Percentiles rank a stretch among this genome's conserved stretches.
Conservation (phyloP, 2,329 filamentous ascomycete species). For the Fusarium pininemorale region DNA sequence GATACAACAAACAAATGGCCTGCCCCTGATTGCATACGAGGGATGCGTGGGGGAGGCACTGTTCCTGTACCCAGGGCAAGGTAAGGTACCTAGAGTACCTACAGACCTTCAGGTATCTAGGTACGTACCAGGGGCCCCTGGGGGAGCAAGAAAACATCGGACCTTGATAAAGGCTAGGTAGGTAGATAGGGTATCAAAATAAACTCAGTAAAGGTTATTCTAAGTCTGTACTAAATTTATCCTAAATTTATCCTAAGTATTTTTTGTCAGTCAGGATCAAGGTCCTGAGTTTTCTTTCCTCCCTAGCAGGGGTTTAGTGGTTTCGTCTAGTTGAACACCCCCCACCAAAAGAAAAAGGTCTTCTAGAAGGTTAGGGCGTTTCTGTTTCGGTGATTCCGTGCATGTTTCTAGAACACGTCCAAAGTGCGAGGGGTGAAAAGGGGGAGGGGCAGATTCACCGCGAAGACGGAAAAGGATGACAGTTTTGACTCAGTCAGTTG, state of each 20-base stretch:
- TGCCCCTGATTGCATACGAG: slow-evolving; percentile 2
- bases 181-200: too few relatives aligned
- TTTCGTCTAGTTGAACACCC: background rate
- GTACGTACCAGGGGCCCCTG: background rate
- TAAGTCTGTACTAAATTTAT: too few relatives aligned
- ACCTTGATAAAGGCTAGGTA: too few relatives aligned
- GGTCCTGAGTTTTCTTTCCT: too few relatives aligned
- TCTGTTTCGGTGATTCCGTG: slow-evolving; percentile 19
- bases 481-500: slow-evolving; percentile 3
- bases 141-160: too few relatives aligned
- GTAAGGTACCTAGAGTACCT: background rate
- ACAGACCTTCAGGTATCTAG: background rate
- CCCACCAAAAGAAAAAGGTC: background rate
- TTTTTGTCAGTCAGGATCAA: too few relatives aligned
- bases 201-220: too few relatives aligned
- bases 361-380: slow-evolving; percentile 12
- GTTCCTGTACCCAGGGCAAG: background rate
- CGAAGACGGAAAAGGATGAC: background rate
- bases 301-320: too few relatives aligned
- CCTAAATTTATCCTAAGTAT: too few relatives aligned
- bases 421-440: background rate
- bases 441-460: background rate
- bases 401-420: slow-evolving; percentile 14
- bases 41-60: slow-evolving; percentile 1
- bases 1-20: background rate